phyloP scores from a whole-genome alignment of 1,284 basidiomycete species.

The Austroboletus rostrupii region DNA sequence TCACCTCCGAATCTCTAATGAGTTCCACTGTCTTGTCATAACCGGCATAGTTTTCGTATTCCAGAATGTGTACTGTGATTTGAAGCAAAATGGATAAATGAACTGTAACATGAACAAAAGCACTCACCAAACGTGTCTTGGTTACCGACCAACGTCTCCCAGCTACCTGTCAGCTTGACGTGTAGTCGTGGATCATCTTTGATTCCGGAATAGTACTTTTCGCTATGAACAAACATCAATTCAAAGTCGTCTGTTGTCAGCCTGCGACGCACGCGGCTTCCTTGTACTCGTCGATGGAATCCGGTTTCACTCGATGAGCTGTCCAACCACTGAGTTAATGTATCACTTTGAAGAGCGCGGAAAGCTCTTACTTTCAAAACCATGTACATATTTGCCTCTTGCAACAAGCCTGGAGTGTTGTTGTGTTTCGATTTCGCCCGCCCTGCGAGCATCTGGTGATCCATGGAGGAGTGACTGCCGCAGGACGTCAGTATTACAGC shows the following conservation, averaged over 20 bases:
- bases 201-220: conserved; percentile 77
- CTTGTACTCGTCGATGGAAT: conserved; percentile 77
- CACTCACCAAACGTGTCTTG: conserved; percentile 71
- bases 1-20: conserved; percentile 60
- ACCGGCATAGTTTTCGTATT: conserved; percentile 87
- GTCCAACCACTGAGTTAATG: conserved; percentile 7
- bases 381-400: conserved; percentile 84
- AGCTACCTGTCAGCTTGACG: conserved; percentile 86
- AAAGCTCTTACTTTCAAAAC: conserved; percentile 72
- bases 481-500: conserved; percentile 20
- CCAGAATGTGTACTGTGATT: conserved; percentile 66
- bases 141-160: conserved; percentile 85
- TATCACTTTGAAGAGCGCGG: conserved; percentile 10
- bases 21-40: conserved; percentile 69
- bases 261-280: conserved; percentile 69
- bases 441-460: conserved; percentile 79
- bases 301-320: conserved; percentile 85
- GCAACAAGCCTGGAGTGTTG: conserved; percentile 85
- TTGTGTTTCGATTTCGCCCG: conserved; percentile 68
- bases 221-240: conserved; percentile 41
- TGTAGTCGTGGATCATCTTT: conserved; percentile 68
- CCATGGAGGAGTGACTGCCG: conserved; percentile 62
- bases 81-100: not conserved
- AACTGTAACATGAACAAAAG: not conserved
- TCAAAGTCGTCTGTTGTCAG: conserved; percentile 4